Evolutionary conservation across 345 rosid species (phyloP), one percentile per base, ranked within the genome.

Genomic region (Balakata baccata): DNA sequence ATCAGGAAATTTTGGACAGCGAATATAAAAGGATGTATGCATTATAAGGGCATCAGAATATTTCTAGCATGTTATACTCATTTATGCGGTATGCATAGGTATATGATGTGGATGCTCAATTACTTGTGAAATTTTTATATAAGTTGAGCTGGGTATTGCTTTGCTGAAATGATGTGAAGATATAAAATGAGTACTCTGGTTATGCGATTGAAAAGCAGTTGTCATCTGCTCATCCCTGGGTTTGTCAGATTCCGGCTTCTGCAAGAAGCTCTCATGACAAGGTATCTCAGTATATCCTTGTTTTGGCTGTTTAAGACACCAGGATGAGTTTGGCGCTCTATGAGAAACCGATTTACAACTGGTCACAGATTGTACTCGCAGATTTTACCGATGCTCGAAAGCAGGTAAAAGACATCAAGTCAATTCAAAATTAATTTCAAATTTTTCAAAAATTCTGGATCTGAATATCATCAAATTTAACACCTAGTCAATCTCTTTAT

Each of bases 21-120:
- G 94, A 94, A 78, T 87, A 87, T 73, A 93, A 91, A 88, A 89
- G 97, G 78, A 92, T 94, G 90, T 94, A 90, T 78, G 92, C 92
- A 7, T 88, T 92, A 62, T 92, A 75, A 83, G 76, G 52, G 25
- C 9, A 8, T 58, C 18, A 54, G 57, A 57, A 54, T 25, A 37
- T 20, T 11, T 11, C 54, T 2, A 17, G 39, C 59, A 0, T 43
- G 5, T 20, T 47, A 64, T 58, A 11, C 29, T 41, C n/a, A 16
- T 43, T 18, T 64, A 53, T 47, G 14, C 18, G 9, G 50, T 73
- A 14, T 62, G 64, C 46, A 20, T 68, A 46, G n/a, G 57, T 49
- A 46, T 41, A 73, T 17, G 67, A 62, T 14, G 49, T 53, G 57
- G 11, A n/a, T 56, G 34, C 59, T 58, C 58, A 3, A 16, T 12